Evolutionary conservation across 345 rosid genomes (phyloP).

Genomic region (Clarkia xantiana): DNA sequence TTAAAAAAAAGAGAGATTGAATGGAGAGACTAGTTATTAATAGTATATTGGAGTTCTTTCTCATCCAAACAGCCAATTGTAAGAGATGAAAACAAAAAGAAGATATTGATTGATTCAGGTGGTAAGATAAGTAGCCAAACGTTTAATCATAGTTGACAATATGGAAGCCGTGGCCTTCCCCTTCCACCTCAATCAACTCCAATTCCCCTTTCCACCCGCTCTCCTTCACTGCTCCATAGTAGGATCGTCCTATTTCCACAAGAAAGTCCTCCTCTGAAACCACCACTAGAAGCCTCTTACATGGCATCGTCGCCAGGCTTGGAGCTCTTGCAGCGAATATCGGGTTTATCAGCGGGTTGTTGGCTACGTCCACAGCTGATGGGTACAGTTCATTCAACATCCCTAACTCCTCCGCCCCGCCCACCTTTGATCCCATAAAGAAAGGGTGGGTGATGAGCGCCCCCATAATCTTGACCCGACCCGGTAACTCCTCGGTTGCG

Average conservation of each 20-base stretch:
- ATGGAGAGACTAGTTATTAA: no score
- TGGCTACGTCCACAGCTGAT: conserved; percentile 14
- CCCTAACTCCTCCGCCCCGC: conserved; percentile 6
- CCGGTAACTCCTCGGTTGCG: conserved; percentile 7
- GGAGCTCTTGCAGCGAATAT: conserved; percentile 13
- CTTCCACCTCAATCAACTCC: conserved; percentile 18
- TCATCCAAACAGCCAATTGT: no score
- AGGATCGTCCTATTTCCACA: conserved; percentile 20
- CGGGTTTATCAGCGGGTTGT: conserved; percentile 21
- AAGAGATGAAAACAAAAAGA: no score
- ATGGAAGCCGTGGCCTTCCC: conserved; percentile 33
- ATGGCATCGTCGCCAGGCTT: conserved; percentile 20
- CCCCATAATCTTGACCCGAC: conserved; percentile 18
- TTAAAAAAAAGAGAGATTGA: no score
- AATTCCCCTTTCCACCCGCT: conserved; percentile 28
- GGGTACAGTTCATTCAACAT: conserved; percentile 4
- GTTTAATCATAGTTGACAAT: conserved; percentile 16
- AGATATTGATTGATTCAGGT: no score
- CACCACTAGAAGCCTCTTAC: conserved; percentile 18
- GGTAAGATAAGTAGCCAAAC: no score
- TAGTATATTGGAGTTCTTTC: no score
- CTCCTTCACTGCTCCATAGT: conserved; percentile 17
- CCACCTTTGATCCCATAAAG: conserved; percentile 23
- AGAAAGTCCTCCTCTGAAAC: conserved; percentile 22
- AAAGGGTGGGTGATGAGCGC: conserved; percentile 24